These are phyloP conservation scores for Tylopilus sp. DNA, from an alignment of 768 basidiomycete species.

Conservation along the genomic window DNA sequence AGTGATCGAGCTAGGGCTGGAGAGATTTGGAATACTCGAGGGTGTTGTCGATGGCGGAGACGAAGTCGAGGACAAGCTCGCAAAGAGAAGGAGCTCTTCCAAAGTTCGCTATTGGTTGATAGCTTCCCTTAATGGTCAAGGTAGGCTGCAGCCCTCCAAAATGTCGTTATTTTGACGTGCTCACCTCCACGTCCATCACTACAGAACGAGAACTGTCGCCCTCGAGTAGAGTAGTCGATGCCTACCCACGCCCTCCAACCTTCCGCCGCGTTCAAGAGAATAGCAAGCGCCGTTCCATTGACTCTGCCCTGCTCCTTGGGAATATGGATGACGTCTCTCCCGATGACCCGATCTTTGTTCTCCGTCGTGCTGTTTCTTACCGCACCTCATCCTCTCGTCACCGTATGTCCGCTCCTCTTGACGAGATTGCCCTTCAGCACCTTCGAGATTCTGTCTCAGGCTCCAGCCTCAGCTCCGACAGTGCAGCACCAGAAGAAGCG, in stretches of 20 bases:
- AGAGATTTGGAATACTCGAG: constrained; percentile 91
- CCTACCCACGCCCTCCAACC: constrained; percentile 70
- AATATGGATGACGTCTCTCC: constrained; percentile 68
- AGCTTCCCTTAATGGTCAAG: constrained; percentile 56
- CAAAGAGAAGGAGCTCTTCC: constrained; percentile 71
- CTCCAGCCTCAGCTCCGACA: constrained; percentile 57
- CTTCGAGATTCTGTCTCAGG: constrained; percentile 58
- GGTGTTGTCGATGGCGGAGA: constrained; percentile 99
- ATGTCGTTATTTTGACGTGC: not conserved
- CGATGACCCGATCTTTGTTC: constrained; percentile 86
- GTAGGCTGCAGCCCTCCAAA: constrained; percentile 36
- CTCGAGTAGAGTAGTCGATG: constrained; percentile 81
- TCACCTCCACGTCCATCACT: constrained; percentile 9
- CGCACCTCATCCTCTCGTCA: constrained; percentile 67
- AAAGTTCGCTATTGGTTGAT: constrained; percentile 83
- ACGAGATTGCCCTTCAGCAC: constrained; percentile 77
- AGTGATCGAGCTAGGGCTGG: constrained; percentile 88
- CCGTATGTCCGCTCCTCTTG: constrained; percentile 72
- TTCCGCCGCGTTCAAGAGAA: constrained; percentile 56
- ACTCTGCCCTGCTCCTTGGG: constrained; percentile 71
- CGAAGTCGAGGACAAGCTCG: constrained; percentile 90
- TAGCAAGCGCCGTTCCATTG: constrained; percentile 83
- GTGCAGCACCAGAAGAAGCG: constrained; percentile 30
- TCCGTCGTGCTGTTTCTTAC: constrained; percentile 79
- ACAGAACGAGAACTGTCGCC: constrained; percentile 77